Base-by-base conservation (phyloP, 2,329 filamentous ascomycete genomes). In the Beauveria bassiana region DNA sequence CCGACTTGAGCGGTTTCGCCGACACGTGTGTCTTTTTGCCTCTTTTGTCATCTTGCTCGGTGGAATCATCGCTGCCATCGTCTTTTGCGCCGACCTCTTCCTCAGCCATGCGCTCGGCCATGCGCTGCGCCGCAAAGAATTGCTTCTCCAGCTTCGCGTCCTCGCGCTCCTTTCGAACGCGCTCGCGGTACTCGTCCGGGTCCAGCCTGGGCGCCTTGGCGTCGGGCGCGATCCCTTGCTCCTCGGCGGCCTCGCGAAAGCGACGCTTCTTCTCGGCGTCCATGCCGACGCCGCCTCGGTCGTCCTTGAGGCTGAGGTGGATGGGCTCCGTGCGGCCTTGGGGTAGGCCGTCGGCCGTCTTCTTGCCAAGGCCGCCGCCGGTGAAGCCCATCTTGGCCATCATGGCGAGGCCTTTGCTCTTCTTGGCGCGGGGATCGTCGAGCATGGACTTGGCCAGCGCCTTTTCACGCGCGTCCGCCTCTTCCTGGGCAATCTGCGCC, bases 321-420 rank as follows among this genome's bases (percentile, higher is more conserved):
- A 99, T 85, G 0, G 95, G 95, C 71, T 96, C 90, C 3, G 84
- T 67, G 28, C 72, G 65, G 9, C 66, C 72, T 68, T 63, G 52
- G 14, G 67, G 68, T n/a, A 70, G 64, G 28, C 75, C 74, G 9
- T 76, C 75, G n/a, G 79, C 77, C 67, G 83, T 85, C 65, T 72
- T 72, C 61, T 73, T 76, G 1, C 95, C 95, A 3, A 98, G 78
- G 0, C 86, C 82, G 42, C 85, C 86, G 26, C 93, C 92, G 62
- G 86, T 88, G 77, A 96, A 99, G 1, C 95, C 95, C 81, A 99
- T 90, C 74, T 91, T 93, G 24, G 91, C 88, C 93, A 99, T 96
- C 91, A 99, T 97, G 66, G 90, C 86, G 64, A 96, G 85, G 1
- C 93, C 95, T 71, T 97, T 98, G 77, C 87, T 96, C 68, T 82